Conservation (phyloP, 108 stramenopile species). For the Cyclotella kingstonii region DNA sequence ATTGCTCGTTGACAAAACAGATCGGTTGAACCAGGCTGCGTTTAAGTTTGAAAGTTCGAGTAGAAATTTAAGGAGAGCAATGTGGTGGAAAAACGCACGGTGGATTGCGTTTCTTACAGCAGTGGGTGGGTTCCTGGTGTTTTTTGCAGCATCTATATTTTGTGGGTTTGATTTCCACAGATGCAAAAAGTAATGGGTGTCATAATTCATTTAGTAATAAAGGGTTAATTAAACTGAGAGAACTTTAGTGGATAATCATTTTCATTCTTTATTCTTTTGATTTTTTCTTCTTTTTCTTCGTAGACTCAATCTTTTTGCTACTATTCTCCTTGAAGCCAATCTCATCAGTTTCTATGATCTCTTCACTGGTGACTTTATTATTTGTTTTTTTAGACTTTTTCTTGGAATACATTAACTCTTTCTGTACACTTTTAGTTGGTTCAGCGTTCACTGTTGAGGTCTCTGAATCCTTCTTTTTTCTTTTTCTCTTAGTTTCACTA, state of each 20-base stretch:
- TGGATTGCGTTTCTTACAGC: constrained; percentile 52
- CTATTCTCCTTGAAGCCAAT: too few relatives aligned
- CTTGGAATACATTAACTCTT: too few relatives aligned
- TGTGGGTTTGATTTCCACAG: constrained; percentile 70
- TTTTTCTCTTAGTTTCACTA: too few relatives aligned
- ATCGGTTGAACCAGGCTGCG: constrained; percentile 89
- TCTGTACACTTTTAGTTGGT: too few relatives aligned
- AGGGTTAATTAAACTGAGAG: not conserved
- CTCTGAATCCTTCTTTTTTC: too few relatives aligned
- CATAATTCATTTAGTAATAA: not conserved
- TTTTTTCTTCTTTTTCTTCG: constrained; percentile 33
- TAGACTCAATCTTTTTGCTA: constrained; percentile 18
- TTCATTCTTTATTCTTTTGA: too few relatives aligned
- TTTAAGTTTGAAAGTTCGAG: constrained; percentile 88
- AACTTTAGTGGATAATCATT: too few relatives aligned
- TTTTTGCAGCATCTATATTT: constrained; percentile 60
- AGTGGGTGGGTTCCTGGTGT: constrained; percentile 59
- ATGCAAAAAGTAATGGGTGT: constrained; percentile 44
- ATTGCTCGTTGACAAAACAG: constrained; percentile 97
- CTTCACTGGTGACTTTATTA: too few relatives aligned
- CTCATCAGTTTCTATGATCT: too few relatives aligned
- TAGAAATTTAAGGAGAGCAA: constrained; percentile 67
- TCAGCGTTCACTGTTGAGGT: too few relatives aligned
- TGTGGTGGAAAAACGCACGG: constrained; percentile 91
- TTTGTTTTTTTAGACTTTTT: too few relatives aligned